Percentiles rank a stretch among this genome's conserved stretches.
Conservation (phyloP, 768 basidiomycete species). For the Hericium erinaceus region DNA sequence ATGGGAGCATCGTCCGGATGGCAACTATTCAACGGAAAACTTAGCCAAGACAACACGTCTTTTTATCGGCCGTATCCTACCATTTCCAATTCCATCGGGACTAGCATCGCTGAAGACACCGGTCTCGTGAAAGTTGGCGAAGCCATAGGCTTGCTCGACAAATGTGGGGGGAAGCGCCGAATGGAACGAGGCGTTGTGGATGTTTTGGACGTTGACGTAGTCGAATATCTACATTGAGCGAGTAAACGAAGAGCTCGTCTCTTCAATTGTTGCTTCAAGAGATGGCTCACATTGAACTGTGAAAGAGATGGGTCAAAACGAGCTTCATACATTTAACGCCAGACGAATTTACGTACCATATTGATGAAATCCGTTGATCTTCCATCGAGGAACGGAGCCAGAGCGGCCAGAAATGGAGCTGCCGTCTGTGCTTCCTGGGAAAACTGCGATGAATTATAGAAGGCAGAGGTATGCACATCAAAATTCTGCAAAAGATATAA, state of each 20-base stretch:
- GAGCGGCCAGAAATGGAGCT: conserved; percentile 18
- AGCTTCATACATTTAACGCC: background rate
- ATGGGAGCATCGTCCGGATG: conserved; percentile 22
- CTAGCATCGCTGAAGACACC: conserved; percentile 24
- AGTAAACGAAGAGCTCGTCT: background rate
- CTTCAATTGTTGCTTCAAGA: background rate
- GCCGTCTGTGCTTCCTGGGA: conserved; percentile 13
- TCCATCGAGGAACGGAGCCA: conserved; percentile 19
- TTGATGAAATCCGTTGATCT: conserved; percentile 18
- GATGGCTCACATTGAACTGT: background rate
- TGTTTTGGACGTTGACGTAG: conserved; percentile 30
- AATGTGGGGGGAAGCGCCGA: conserved; percentile 16
- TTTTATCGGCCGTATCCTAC: background rate
- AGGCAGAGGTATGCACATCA: background rate
- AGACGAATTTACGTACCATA: conserved; percentile 13
- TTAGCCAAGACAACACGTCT: conserved; percentile 2
- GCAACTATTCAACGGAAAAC: conserved; percentile 18
- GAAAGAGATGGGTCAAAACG: background rate
- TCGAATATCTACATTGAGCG: conserved; percentile 21
- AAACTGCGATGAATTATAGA: background rate
- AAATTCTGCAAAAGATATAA: background rate
- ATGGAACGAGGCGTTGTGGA: conserved; percentile 29
- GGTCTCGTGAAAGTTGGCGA: conserved; percentile 34
- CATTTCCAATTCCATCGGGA: conserved; percentile 25
- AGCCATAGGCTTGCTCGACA: conserved; percentile 21